These are phyloP conservation scores for Fusarium virguliforme DNA, from an alignment of 2,329 filamentous ascomycete genomes.

Conservation along the genomic window DNA sequence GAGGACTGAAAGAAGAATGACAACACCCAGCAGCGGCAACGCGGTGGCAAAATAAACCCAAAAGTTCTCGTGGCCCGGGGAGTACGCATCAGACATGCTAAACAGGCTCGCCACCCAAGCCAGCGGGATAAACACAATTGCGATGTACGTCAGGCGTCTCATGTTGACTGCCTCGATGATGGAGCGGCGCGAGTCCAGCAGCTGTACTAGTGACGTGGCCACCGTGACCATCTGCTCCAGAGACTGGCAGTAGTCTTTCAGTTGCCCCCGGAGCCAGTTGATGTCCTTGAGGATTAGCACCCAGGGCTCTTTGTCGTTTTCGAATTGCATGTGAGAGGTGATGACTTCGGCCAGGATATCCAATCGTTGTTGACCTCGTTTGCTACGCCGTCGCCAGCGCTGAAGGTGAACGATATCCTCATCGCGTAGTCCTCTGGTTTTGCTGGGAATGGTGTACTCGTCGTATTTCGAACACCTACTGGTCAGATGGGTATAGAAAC, in stretches of 20 bases:
- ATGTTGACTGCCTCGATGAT: neutral
- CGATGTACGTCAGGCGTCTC: neutral
- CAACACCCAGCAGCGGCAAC: neutral
- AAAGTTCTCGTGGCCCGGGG: fast-evolving
- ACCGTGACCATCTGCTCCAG: constrained; percentile 14
- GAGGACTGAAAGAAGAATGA: fast-evolving
- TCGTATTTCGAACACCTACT: constrained; percentile 1
- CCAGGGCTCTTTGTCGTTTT: neutral
- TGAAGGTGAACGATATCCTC: neutral
- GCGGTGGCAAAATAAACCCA: neutral
- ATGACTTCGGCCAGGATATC: fast-evolving
- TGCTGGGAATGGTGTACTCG: neutral
- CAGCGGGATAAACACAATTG: fast-evolving
- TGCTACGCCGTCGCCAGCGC: neutral
- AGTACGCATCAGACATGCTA: neutral
- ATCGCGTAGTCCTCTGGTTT: fast-evolving
- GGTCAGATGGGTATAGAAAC: neutral
- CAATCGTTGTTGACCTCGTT: fast-evolving
- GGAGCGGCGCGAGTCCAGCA: neutral
- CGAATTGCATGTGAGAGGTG: fast-evolving
- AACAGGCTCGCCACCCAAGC: neutral
- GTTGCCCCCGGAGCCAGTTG: fast-evolving
- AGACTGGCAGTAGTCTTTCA: neutral
- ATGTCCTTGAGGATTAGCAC: fast-evolving
- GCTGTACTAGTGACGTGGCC: neutral